Percentiles rank a stretch among this genome's conserved stretches.
Evolutionary conservation across 768 basidiomycete genomes (phyloP).

Genomic region (Pulveroboletus sp.): DNA sequence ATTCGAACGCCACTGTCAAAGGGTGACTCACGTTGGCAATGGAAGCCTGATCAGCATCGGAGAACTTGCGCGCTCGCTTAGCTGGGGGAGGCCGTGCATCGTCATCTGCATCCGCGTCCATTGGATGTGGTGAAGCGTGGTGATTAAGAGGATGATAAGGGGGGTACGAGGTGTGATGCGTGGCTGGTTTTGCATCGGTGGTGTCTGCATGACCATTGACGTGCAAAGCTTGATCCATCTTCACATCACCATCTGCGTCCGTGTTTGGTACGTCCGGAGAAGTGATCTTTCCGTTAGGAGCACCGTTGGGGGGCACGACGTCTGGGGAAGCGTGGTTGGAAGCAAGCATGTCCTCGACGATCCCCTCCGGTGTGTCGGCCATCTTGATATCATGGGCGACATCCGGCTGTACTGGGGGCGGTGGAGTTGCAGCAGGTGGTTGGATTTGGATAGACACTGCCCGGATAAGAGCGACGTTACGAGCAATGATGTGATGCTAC

Average conservation of each 20-base stretch:
- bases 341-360: conserved; percentile 13
- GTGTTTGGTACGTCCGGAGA: conserved; percentile 25
- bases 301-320: neutral
- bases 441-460: conserved; percentile 44
- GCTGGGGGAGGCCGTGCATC: conserved; percentile 74
- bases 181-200: conserved; percentile 6
- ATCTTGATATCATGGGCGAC: conserved; percentile 56
- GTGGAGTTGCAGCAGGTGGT: conserved; percentile 45
- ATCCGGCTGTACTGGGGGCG: conserved; percentile 44
- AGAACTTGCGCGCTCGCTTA: conserved; percentile 74
- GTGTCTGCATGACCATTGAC: conserved; percentile 25
- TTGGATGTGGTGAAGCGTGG: conserved; percentile 29
- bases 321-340: conserved; percentile 15
- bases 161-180: conserved; percentile 33
- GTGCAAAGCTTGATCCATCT: conserved; percentile 25
- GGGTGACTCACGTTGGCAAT: conserved; percentile 64
- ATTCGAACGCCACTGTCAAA: conserved; percentile 50
- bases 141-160: conserved; percentile 34
- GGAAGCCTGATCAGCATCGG: conserved; percentile 74
- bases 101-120: conserved; percentile 31
- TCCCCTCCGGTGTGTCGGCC: conserved; percentile 32
- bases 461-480: conserved; percentile 27
- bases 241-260: conserved; percentile 30
- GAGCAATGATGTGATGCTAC: conserved; percentile 20
- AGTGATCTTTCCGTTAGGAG: conserved; percentile 28